Percentiles rank a stretch among this genome's conserved stretches.
Conservation (phyloP, 2,329 filamentous ascomycete genomes). For the Dactylellina haptotyla region DNA sequence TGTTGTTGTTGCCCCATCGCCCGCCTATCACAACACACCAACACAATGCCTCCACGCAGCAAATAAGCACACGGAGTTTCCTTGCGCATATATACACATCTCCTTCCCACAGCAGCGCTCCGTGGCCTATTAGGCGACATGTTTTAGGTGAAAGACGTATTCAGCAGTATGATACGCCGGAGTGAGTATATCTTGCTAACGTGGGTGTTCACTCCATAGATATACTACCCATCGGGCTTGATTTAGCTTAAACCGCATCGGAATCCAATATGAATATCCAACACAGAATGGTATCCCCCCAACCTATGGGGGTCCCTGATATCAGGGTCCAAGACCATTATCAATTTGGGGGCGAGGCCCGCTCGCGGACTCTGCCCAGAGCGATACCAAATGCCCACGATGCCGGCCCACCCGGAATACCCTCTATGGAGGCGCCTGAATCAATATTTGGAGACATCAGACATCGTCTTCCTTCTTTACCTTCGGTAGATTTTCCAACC, state of each 20-base stretch:
- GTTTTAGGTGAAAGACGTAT: too few relatives aligned
- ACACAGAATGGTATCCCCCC: constrained; percentile 45
- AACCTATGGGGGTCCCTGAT: constrained; percentile 52
- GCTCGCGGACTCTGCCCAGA: constrained; percentile 36
- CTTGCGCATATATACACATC: too few relatives aligned
- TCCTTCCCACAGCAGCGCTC: too few relatives aligned
- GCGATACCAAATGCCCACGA: constrained; percentile 52
- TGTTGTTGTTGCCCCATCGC: background rate
- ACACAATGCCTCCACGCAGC: too few relatives aligned
- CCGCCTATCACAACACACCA: constrained; percentile 39
- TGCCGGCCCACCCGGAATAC: constrained; percentile 38
- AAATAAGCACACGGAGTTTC: too few relatives aligned
- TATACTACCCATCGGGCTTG: background rate
- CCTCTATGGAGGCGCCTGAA: constrained; percentile 48
- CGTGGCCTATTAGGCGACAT: too few relatives aligned
- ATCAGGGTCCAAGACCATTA: constrained; percentile 52
- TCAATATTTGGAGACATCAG: constrained; percentile 51
- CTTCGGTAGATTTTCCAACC: constrained; percentile 24
- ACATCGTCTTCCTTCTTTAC: constrained; percentile 37
- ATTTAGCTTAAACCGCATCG: background rate
- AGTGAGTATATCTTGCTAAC: too few relatives aligned
- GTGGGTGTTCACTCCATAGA: too few relatives aligned
- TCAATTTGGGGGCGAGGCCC: constrained; percentile 29
- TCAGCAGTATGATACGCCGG: too few relatives aligned
- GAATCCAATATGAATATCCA: constrained; percentile 47